Evolutionary conservation across 768 basidiomycete species (phyloP).

Genomic region (Suillus discolor): DNA sequence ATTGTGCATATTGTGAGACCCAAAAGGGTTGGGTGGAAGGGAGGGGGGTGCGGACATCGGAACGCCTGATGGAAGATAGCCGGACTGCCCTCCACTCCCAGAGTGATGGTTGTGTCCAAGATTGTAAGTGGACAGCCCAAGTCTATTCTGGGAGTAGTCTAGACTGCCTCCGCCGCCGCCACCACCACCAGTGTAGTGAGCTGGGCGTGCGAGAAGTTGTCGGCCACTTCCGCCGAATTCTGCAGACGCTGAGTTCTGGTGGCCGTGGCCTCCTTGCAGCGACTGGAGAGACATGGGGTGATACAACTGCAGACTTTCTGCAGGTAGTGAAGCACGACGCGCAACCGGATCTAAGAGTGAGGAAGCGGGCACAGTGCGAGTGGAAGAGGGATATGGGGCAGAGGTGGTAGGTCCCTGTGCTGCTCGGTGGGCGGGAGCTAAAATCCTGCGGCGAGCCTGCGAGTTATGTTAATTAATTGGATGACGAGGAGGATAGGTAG

Average conservation of each 20-base stretch:
- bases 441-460: conserved; percentile 80
- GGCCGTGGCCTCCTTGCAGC: conserved; percentile 34
- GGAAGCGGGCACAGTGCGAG: conserved; percentile 28
- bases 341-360: conserved; percentile 40
- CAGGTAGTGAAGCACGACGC: conserved; percentile 67
- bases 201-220: conserved; percentile 45
- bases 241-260: conserved; percentile 32
- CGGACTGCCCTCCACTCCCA: conserved; percentile 32
- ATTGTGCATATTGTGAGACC: conserved; percentile 28
- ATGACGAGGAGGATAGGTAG: conserved; percentile 28
- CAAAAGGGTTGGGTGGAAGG: conserved; percentile 41
- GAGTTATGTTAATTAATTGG: conserved; percentile 18
- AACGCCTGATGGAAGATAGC: conserved; percentile 38
- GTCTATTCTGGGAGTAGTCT: conserved; percentile 34
- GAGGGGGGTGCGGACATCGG: conserved; percentile 58
- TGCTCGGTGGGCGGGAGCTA: conserved; percentile 79
- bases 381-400: conserved; percentile 63
- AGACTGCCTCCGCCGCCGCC: conserved; percentile 20
- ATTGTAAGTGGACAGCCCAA: conserved; percentile 39
- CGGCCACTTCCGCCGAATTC: conserved; percentile 48
- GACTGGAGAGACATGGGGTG: conserved; percentile 80
- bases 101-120: conserved; percentile 46
- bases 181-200: conserved; percentile 29
- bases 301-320: conserved; percentile 74
- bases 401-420: conserved; percentile 79